Percentiles rank a stretch among this genome's conserved stretches.
phyloP scores from a whole-genome alignment of 2,329 filamentous ascomycete genomes.

The Clonostachys sp. region DNA sequence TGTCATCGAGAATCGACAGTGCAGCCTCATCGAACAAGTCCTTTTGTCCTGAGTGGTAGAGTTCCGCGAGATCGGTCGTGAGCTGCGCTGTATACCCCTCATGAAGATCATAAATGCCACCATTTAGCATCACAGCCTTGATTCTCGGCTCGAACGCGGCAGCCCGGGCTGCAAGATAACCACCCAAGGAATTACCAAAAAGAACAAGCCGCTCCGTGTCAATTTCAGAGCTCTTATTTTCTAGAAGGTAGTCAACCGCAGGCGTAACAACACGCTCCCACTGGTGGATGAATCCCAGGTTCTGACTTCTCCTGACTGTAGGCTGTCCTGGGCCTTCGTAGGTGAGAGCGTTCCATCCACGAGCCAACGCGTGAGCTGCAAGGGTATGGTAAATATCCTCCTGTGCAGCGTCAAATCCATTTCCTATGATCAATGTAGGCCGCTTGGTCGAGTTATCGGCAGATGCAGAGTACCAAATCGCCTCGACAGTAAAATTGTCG shows the following conservation, averaged over 20 bases:
- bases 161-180: constrained; percentile 29
- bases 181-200: constrained; percentile 34
- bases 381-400: constrained; percentile 29
- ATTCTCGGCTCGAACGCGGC: constrained; percentile 37
- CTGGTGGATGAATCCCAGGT: constrained; percentile 34
- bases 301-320: constrained; percentile 29
- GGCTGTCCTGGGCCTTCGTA: constrained; percentile 42
- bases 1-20: not conserved
- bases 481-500: constrained; percentile 16
- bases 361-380: constrained; percentile 18
- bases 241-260: constrained; percentile 28
- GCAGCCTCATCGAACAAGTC: constrained; percentile 9
- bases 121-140: constrained; percentile 26
- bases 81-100: constrained; percentile 3
- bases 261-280: constrained; percentile 35
- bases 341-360: constrained; percentile 35
- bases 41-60: constrained; percentile 6
- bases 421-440: constrained; percentile 27
- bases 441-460: constrained; percentile 2
- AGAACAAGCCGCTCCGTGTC: constrained; percentile 25
- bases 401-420: constrained; percentile 29
- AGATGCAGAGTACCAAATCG: constrained; percentile 15
- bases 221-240: constrained; percentile 14
- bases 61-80: not conserved
- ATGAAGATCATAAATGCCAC: constrained; percentile 25